Conservation (phyloP, 2,329 filamentous ascomycete genomes). For the Paracoccidioides lutzii region DNA sequence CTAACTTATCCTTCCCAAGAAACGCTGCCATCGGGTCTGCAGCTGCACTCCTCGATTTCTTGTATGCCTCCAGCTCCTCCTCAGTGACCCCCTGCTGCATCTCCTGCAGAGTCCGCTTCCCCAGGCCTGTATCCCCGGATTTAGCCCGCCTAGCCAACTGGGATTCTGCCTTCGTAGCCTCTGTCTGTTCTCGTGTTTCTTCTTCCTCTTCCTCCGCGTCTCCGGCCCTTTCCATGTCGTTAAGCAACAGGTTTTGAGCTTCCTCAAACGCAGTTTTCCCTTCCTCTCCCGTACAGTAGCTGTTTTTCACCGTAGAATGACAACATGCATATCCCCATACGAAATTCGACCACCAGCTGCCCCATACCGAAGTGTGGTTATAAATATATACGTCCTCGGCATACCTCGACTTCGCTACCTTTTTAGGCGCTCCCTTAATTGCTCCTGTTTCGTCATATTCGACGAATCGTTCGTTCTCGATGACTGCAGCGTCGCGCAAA, state of each 20-base stretch:
- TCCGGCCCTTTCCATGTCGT: slow-evolving; percentile 14
- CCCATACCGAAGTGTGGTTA: slow-evolving; percentile 89
- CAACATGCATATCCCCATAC: slow-evolving; percentile 95
- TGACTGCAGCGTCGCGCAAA: slow-evolving; percentile 54
- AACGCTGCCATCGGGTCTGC: slow-evolving; percentile 81
- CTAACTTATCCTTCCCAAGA: slow-evolving; percentile 57
- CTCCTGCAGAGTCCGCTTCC: slow-evolving; percentile 66
- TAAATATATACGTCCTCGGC: slow-evolving; percentile 74
- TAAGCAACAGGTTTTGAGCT: slow-evolving; percentile 49
- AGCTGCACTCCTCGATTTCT: slow-evolving; percentile 57
- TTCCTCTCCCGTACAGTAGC: slow-evolving; percentile 88
- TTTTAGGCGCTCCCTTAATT: slow-evolving; percentile 75
- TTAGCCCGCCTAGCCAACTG: slow-evolving; percentile 5
- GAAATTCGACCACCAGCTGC: slow-evolving; percentile 94
- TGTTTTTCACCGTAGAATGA: slow-evolving; percentile 87
- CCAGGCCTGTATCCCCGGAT: slow-evolving; percentile 22
- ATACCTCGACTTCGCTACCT: slow-evolving; percentile 77
- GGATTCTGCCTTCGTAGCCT: slow-evolving; percentile 19
- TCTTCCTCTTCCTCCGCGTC: slow-evolving; percentile 13
- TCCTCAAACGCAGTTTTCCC: slow-evolving; percentile 72
- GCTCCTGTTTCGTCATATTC: slow-evolving; percentile 87
- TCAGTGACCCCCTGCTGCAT: slow-evolving; percentile 67
- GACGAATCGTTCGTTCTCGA: slow-evolving; percentile 73
- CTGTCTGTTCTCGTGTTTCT: slow-evolving; percentile 13
- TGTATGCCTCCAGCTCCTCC: slow-evolving; percentile 75